Evolutionary conservation across 2,329 filamentous ascomycete species (phyloP), one percentile per base, ranked within the genome.

Genomic region (Hypoxylon sp.): DNA sequence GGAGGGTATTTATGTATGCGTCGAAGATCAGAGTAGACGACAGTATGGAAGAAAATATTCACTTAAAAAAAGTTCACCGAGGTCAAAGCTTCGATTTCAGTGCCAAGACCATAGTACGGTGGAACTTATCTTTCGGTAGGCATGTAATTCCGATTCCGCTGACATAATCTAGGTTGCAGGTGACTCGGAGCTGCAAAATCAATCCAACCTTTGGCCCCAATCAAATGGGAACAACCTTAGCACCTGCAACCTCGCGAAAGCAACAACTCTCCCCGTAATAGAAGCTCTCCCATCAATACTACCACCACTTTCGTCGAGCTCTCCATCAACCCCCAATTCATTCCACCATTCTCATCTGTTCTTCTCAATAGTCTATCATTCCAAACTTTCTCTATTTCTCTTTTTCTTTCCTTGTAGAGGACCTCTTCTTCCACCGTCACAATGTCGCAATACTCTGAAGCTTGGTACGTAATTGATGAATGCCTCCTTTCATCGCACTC

Each of bases 381-480:
- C 61, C 2, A 10, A 59, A 32, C 60, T 43, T 63, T 56, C 55
- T 60, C 28, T 34, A 32, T 48, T 61, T 48, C 51, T 57, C 25
- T 61, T 65, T 50, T 52, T 63, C 43, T 45, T 62, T 56, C 45
- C 46, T 61, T 67, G 52, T 38, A 55, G 41, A 63, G 51, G 51
- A 64, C 51, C 57, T 64, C 57, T 58, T 50, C 53, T 59, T 53
- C 56, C 41, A 61, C 64, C 67, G 51, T 68, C 73, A 74, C 67
- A 68, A 76, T 77, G 76, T 55, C 75, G 69, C 69, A 69, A 38
- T 76, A 67, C 73, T 70, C 75, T 62, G 77, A 79, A 72, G 76
- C 75, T 72, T 79, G 77, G 77, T 79, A 78, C 74, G 77, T 79
- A 76, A 75, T 76, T 65, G 23, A 61, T 59, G 63, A 55, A 50